Conservation (phyloP, 257 asterid species). For the Scutellaria galericulata region DNA sequence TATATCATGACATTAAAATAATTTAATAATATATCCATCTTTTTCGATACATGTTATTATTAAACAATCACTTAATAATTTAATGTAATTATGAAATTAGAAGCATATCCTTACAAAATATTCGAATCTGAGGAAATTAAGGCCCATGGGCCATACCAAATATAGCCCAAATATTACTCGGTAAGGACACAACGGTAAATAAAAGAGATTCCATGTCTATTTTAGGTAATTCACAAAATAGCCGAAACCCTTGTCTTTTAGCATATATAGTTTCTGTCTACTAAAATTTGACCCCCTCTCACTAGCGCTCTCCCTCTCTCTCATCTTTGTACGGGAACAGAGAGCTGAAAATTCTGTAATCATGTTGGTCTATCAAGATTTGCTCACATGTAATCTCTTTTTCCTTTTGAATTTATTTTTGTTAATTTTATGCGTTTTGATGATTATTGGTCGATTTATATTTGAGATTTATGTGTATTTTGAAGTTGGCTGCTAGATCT, state of each 20-base stretch:
- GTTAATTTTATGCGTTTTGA: neutral
- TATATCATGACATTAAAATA: too few relatives aligned
- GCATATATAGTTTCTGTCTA: neutral
- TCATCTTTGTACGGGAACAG: neutral
- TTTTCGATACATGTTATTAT: too few relatives aligned
- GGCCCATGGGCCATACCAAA: too few relatives aligned
- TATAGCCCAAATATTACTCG: too few relatives aligned
- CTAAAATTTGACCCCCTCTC: conserved; percentile 12
- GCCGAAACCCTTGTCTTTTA: neutral
- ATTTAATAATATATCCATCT: too few relatives aligned
- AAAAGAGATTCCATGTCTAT: too few relatives aligned
- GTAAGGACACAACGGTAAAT: too few relatives aligned
- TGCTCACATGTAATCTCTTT: conserved; percentile 35
- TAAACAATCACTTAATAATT: too few relatives aligned
- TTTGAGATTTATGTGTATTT: neutral
- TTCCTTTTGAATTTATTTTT: neutral
- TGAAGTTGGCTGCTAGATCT: neutral
- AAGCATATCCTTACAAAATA: too few relatives aligned
- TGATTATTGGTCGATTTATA: neutral
- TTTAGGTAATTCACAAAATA: neutral
- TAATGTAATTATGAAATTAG: too few relatives aligned
- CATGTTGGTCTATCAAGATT: conserved; percentile 52
- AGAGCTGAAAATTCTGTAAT: conserved; percentile 27
- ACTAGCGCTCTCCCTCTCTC: conserved; percentile 27
- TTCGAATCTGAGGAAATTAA: too few relatives aligned